These are phyloP conservation scores for Clavulina sp. DNA, from an alignment of 768 basidiomycete species.

Conservation along the genomic window DNA sequence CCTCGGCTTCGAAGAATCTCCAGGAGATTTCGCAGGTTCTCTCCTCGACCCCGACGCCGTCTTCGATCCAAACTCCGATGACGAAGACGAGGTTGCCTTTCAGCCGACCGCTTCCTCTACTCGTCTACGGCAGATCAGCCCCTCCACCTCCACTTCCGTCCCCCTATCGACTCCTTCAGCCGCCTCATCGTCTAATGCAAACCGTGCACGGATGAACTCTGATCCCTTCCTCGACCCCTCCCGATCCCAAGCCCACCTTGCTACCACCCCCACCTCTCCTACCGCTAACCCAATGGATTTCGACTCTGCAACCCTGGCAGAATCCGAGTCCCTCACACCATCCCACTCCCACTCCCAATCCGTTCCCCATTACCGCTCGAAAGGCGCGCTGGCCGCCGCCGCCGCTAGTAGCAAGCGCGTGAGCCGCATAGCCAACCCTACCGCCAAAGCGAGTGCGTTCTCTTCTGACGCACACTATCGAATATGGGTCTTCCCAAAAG, in stretches of 20 bases:
- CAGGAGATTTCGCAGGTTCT: slow-evolving; percentile 4
- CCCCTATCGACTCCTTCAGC: not conserved
- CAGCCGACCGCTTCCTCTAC: no score
- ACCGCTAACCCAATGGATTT: slow-evolving; percentile 3
- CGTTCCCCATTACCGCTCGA: no score
- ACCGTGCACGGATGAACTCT: not conserved
- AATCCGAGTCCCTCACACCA: not conserved
- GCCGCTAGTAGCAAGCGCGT: not conserved
- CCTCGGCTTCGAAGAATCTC: slow-evolving; percentile 59
- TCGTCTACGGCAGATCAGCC: not conserved
- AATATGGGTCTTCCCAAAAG: slow-evolving; percentile 58
- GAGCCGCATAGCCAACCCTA: not conserved
- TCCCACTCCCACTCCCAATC: not conserved
- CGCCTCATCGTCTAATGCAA: not conserved
- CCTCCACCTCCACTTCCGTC: not conserved
- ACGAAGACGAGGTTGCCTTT: no score
- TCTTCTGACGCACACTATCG: slow-evolving; percentile 29
- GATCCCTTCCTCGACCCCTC: not conserved
- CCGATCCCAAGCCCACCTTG: not conserved
- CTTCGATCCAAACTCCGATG: no score
- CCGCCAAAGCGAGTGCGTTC: not conserved
- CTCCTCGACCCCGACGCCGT: no score
- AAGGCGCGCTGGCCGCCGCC: no score
- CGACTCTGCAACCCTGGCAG: slow-evolving; percentile 17
- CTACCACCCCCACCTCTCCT: not conserved